Percentiles rank a stretch among this genome's conserved stretches.
phyloP scores from a whole-genome alignment of 257 asterid genomes.

The Cinchona pubescens region DNA sequence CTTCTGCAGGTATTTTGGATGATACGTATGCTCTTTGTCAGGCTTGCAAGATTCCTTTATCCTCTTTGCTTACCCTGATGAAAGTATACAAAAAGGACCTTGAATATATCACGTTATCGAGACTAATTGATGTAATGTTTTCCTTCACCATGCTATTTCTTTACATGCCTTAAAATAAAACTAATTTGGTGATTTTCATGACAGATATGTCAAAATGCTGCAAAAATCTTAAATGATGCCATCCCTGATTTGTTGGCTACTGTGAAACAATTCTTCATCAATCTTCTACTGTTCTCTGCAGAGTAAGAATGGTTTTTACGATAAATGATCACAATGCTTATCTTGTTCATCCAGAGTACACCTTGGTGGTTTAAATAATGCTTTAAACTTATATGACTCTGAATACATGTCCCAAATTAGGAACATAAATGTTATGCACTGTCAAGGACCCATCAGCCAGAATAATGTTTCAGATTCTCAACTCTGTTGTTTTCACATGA shows the following conservation, averaged over 20 bases:
- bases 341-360: background rate
- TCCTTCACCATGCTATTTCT: background rate
- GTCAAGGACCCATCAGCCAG: background rate
- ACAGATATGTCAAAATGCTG: slow-evolving; percentile 29
- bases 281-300: slow-evolving; percentile 33
- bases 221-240: slow-evolving; percentile 33
- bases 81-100: slow-evolving; percentile 31
- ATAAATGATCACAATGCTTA: background rate
- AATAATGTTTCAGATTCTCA: background rate
- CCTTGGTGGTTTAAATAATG: background rate
- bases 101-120: slow-evolving; percentile 36
- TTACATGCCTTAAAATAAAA: no score
- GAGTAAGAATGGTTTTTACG: slow-evolving; percentile 24
- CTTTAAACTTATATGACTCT: background rate
- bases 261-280: slow-evolving; percentile 31
- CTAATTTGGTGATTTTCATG: background rate
- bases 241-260: slow-evolving; percentile 32
- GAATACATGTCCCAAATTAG: background rate
- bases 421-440: background rate
- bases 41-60: slow-evolving; percentile 37
- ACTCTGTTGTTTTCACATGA: background rate
- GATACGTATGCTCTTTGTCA: slow-evolving; percentile 40
- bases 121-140: slow-evolving; percentile 30
- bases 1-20: slow-evolving; percentile 39
- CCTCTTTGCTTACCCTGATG: slow-evolving; percentile 41